Base-by-base conservation (phyloP, 1,139 yeast species). In the Saccharomyces hybrid region DNA sequence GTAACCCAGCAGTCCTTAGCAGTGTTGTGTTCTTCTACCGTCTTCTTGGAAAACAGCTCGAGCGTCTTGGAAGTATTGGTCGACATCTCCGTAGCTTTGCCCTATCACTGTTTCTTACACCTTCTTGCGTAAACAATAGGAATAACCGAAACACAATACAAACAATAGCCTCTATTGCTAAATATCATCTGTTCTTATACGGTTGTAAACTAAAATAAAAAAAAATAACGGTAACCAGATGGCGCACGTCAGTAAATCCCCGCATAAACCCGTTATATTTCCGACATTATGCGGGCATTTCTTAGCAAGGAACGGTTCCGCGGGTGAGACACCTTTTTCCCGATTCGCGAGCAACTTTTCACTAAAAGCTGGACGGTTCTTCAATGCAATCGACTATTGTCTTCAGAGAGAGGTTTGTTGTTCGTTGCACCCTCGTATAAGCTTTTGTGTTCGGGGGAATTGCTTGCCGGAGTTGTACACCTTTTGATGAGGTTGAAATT, bases 1-100 rank as follows among this genome's bases (percentile, higher is more conserved):
- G 95, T 81, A 52, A 91, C 95, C 88, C 95, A 87, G 62, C 88
- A 83, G 60, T 86, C 84, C 28, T 72, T 68, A 26, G 69, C 70
- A 8, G 76, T 71, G 66, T 74, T 64, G 69, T 87, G 95, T 46
- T 69, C 63, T 28, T 72, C 72, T 14, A 88, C 78, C 55, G 78
- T 73, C 3, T 64, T 59, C 55, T 65, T 62, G 2, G 83, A 72
- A 60, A 75, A 66, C 68, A 71, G 72, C 28, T 83, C 83, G 9
- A 79, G 62, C 4, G 73, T 71, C 57, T 63, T 64, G n/a, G 66
- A 63, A 19, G 47, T 52, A 26, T 46, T 49, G 14, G 50, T 32
- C 32, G 51, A 28, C 55, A 50, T 49, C 53, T 32, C 55, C 49
- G 21, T 26, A 21, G 27, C 51, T 55, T 14, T 55, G 49, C 11